A percentile compares a stretch with the other conserved stretches of the same genome.
Evolutionary conservation across 2,329 filamentous ascomycete species (phyloP).

Genomic region (Calycina herbarum): DNA sequence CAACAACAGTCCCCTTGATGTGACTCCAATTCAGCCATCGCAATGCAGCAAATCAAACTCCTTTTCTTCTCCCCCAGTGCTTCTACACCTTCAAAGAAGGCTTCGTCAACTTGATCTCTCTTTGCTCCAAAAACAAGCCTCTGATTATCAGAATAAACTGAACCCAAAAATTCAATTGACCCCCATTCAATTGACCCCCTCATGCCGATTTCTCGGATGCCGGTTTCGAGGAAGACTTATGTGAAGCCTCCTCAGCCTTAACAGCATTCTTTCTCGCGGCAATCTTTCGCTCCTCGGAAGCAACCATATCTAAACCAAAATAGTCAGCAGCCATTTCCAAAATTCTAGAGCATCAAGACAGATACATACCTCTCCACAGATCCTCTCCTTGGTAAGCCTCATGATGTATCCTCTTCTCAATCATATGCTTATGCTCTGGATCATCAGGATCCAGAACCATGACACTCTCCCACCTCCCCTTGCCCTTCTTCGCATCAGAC

Average conservation of each 20-base stretch:
- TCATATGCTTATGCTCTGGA: slow-evolving; percentile 76
- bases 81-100: too few relatives aligned
- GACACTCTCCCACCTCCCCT: slow-evolving; percentile 81
- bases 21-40: neutral
- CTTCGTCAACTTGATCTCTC: neutral
- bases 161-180: neutral
- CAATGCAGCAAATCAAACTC: slow-evolving; percentile 1
- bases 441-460: slow-evolving; percentile 79
- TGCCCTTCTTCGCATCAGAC: slow-evolving; percentile 72
- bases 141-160: neutral
- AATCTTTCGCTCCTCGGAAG: slow-evolving; percentile 67
- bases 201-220: slow-evolving; percentile 46
- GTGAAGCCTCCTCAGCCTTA: slow-evolving; percentile 52
- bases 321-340: slow-evolving; percentile 21
- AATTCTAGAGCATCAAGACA: slow-evolving; percentile 1
- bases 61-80: too few relatives aligned
- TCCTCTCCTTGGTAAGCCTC: slow-evolving; percentile 87
- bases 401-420: slow-evolving; percentile 86
- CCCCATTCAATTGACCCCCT: too few relatives aligned
- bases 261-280: slow-evolving; percentile 41
- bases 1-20: neutral
- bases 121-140: neutral
- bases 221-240: slow-evolving; percentile 44
- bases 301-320: slow-evolving; percentile 72
- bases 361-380: slow-evolving; percentile 77